These are phyloP conservation scores for Durusdinium trenchii DNA, from an alignment of 73 alveolate species.

Conservation along the genomic window DNA sequence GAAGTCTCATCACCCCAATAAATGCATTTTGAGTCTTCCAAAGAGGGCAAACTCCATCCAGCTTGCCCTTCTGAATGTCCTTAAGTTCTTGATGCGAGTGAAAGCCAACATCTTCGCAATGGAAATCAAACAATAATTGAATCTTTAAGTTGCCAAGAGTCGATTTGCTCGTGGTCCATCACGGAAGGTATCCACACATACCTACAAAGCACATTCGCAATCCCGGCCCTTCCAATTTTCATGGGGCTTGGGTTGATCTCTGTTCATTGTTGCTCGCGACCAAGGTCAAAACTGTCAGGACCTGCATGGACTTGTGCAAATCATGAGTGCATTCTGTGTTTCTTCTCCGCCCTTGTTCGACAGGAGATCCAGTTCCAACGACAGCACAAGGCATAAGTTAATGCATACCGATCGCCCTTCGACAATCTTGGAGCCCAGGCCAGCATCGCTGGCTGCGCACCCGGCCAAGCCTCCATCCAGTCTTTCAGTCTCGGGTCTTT, in stretches of 20 bases:
- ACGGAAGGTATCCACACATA: slow-evolving; percentile 75
- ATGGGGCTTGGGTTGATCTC: background rate
- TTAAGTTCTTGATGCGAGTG: background rate
- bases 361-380: no score
- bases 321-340: no score
- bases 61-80: slow-evolving; percentile 83
- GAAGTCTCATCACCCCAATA: slow-evolving; percentile 79
- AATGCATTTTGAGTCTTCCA: slow-evolving; percentile 68
- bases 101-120: background rate
- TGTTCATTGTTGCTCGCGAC: no score
- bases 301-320: no score
- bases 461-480: background rate
- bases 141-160: background rate
- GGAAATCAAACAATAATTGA: background rate
- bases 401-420: background rate
- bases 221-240: background rate
- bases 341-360: no score
- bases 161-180: slow-evolving; percentile 74
- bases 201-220: background rate
- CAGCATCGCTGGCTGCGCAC: slow-evolving; percentile 61
- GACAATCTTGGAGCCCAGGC: slow-evolving; percentile 19
- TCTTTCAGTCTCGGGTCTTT: background rate
- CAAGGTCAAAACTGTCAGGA: no score
- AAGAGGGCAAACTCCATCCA: slow-evolving; percentile 46
- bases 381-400: background rate